Percentiles rank a stretch among this genome's conserved stretches.
Conservation (phyloP, 352 stramenopile species). For the Pilasporangium apinafurcum region DNA sequence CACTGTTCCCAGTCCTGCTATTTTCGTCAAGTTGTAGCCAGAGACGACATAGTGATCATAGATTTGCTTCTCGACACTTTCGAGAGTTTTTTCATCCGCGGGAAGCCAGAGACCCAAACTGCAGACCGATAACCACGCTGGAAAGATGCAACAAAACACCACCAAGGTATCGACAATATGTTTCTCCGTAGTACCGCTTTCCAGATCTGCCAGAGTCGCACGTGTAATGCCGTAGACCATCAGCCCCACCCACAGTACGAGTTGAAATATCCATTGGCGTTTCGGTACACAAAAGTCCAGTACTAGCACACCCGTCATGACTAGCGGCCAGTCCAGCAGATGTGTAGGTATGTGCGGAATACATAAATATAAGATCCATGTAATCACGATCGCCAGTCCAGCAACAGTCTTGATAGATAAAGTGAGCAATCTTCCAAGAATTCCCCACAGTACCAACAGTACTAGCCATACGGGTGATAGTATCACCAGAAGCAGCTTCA, state of each 20-base stretch:
- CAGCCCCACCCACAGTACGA: constrained; percentile 17
- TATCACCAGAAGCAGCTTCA: constrained; percentile 22
- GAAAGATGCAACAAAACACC: constrained; percentile 35
- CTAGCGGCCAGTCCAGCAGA: constrained; percentile 55
- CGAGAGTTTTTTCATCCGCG: constrained; percentile 35
- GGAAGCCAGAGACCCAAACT: constrained; percentile 50
- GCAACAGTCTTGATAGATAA: constrained; percentile 28
- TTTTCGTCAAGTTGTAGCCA: constrained; percentile 41
- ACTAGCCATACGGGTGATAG: constrained; percentile 35
- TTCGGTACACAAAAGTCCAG: constrained; percentile 3
- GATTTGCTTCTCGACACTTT: constrained; percentile 56
- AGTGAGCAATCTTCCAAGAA: constrained; percentile 43
- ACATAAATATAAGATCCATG: constrained; percentile 47
- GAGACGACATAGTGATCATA: constrained; percentile 61
- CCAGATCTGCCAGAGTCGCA: constrained; percentile 24
- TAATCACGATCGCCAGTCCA: constrained; percentile 9
- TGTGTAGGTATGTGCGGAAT: constrained; percentile 35
- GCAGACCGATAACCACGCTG: constrained; percentile 42
- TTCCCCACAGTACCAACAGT: constrained; percentile 45
- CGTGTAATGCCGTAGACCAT: constrained; percentile 46
- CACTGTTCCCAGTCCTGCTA: constrained; percentile 64
- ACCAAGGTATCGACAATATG: constrained; percentile 26
- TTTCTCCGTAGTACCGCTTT: constrained; percentile 22
- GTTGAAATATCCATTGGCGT: constrained; percentile 7
- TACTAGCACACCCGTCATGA: constrained; percentile 30